Evolutionary conservation across 805 yeast genomes (phyloP).

Genomic region (Candida vaughaniae): DNA sequence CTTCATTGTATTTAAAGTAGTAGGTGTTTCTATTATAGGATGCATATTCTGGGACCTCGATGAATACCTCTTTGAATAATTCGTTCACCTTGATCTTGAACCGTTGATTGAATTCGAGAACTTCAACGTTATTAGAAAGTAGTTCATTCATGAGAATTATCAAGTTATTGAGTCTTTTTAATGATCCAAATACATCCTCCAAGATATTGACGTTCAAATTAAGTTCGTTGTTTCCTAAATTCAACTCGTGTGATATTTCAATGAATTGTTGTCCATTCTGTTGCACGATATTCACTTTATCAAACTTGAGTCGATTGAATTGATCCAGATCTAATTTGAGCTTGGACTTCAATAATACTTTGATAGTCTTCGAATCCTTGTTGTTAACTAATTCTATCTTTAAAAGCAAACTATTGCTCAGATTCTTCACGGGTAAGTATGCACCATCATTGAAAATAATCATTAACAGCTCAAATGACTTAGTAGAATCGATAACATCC

Average conservation of each 20-base stretch:
- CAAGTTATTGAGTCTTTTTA: slow-evolving; percentile 31
- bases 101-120: slow-evolving; percentile 26
- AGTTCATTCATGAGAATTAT: slow-evolving; percentile 35
- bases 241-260: slow-evolving; percentile 28
- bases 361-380: slow-evolving; percentile 14
- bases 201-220: slow-evolving; percentile 12
- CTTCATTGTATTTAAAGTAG: slow-evolving; percentile 10
- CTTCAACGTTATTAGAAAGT: slow-evolving; percentile 23
- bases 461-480: slow-evolving; percentile 8
- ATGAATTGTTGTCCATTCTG: slow-evolving; percentile 22
- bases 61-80: slow-evolving; percentile 15
- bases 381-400: slow-evolving; percentile 24
- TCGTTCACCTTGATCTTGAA: slow-evolving; percentile 31
- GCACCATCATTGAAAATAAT: slow-evolving; percentile 11
- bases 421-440: slow-evolving; percentile 20
- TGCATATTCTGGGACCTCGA: slow-evolving; percentile 19
- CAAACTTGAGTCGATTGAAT: slow-evolving; percentile 21
- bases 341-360: slow-evolving; percentile 18
- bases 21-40: slow-evolving; percentile 1
- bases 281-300: slow-evolving; percentile 21
- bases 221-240: slow-evolving; percentile 22
- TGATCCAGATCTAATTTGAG: slow-evolving; percentile 24
- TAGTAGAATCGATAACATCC: slow-evolving; percentile 1
- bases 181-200: slow-evolving; percentile 25
- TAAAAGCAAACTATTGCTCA: slow-evolving; percentile 33